Percentiles rank a stretch among this genome's conserved stretches.
phyloP scores from a whole-genome alignment of 352 stramenopile species.

The Globisporangium recalcitrans region DNA sequence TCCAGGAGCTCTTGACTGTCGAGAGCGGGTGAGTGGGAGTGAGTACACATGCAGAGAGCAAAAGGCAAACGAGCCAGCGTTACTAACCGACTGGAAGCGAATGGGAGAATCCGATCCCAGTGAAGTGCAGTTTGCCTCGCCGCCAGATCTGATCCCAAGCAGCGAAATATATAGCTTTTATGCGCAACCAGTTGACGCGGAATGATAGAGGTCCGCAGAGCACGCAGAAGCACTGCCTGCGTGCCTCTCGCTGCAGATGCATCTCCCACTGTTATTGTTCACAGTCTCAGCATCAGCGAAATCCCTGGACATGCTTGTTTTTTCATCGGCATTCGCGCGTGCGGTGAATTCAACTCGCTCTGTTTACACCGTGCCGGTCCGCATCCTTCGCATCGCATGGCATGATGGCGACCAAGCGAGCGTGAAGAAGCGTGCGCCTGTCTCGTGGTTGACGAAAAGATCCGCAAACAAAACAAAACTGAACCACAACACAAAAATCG shows the following conservation, averaged over 20 bases:
- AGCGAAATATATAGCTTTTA: not conserved
- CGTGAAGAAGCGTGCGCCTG: not conserved
- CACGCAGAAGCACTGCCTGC: not conserved
- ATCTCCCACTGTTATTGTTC: not conserved
- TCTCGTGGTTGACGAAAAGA: constrained; percentile 5
- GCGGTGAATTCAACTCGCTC: not conserved
- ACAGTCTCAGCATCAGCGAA: too few relatives aligned
- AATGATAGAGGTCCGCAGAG: not conserved
- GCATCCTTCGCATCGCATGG: not conserved
- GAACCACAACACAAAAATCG: constrained; percentile 2
- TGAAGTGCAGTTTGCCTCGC: not conserved
- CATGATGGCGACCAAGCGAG: not conserved
- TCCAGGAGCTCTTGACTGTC: constrained; percentile 54
- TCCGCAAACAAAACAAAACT: not conserved
- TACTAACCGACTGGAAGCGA: not conserved
- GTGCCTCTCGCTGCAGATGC: not conserved
- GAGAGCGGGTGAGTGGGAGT: constrained; percentile 15
- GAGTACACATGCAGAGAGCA: not conserved
- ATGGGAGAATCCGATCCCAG: constrained; percentile 8
- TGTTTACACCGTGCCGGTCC: not conserved
- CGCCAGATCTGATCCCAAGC: not conserved
- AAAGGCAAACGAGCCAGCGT: not conserved
- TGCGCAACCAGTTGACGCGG: not conserved
- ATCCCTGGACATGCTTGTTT: too few relatives aligned
- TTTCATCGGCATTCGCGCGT: not conserved